phyloP scores from a whole-genome alignment of 2,329 filamentous ascomycete genomes.

The Trichoderma gracile region DNA sequence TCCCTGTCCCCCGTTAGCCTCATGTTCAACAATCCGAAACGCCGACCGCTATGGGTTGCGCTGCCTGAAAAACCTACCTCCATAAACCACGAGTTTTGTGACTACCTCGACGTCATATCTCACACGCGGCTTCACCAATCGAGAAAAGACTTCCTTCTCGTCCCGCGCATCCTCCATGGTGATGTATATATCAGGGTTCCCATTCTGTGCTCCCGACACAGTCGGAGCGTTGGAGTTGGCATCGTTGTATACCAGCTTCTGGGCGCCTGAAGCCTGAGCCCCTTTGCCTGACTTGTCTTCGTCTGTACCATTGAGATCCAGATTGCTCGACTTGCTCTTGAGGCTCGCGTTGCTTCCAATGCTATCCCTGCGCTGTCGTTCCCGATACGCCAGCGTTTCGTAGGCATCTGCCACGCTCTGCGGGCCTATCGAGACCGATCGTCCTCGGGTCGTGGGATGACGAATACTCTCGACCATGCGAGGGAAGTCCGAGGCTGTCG shows the following conservation, averaged over 20 bases:
- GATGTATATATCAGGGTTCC: slow-evolving; percentile 38
- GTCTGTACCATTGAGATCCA: slow-evolving; percentile 44
- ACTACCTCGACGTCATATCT: slow-evolving; percentile 98
- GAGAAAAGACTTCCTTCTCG: slow-evolving; percentile 80
- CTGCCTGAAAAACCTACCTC: slow-evolving; percentile 58
- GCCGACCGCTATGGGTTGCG: background rate
- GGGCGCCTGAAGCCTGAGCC: slow-evolving; percentile 48
- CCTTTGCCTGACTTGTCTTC: slow-evolving; percentile 43
- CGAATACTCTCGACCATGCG: slow-evolving; percentile 79
- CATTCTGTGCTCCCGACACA: slow-evolving; percentile 36
- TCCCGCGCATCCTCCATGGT: slow-evolving; percentile 54
- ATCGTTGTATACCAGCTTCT: slow-evolving; percentile 53
- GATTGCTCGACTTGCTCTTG: slow-evolving; percentile 46
- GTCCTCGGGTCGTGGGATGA: slow-evolving; percentile 67
- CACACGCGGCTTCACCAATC: slow-evolving; percentile 81
- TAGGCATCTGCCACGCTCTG: slow-evolving; percentile 96
- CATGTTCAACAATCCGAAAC: slow-evolving; percentile 10
- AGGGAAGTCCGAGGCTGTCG: slow-evolving; percentile 83
- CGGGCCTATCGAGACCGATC: slow-evolving; percentile 86
- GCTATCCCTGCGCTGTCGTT: slow-evolving; percentile 60
- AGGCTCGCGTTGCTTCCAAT: slow-evolving; percentile 53
- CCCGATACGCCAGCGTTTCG: slow-evolving; percentile 89
- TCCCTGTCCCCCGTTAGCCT: slow-evolving; percentile 54
- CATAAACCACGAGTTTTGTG: slow-evolving; percentile 93
- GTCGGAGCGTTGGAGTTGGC: slow-evolving; percentile 60